Percentiles rank a stretch among this genome's conserved stretches.
phyloP scores from a whole-genome alignment of 2,329 filamentous ascomycete species.

The Curvularia spicifera region DNA sequence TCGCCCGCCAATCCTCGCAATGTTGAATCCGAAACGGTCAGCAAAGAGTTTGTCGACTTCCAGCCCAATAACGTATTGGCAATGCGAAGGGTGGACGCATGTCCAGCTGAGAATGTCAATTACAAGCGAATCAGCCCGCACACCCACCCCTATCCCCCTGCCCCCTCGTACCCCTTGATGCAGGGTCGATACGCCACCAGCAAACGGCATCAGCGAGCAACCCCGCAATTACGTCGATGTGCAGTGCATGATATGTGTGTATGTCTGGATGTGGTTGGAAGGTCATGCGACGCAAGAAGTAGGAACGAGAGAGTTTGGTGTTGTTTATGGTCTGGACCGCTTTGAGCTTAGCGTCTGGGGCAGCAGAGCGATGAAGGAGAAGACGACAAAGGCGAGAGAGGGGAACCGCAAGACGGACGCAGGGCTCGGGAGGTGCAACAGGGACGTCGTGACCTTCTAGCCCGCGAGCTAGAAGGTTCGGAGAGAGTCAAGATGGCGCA shows the following conservation, averaged over 20 bases:
- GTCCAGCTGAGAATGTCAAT: slow-evolving; percentile 1
- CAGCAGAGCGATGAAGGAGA: not conserved
- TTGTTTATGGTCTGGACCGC: not conserved
- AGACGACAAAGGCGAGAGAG: slow-evolving; percentile 2
- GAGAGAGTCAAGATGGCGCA: slow-evolving; percentile 21
- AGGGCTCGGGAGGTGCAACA: not conserved
- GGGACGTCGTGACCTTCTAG: slow-evolving; percentile 17
- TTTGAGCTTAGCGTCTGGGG: not conserved
- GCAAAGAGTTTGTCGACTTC: slow-evolving; percentile 4
- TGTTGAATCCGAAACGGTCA: slow-evolving; percentile 21
- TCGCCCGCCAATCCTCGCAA: slow-evolving; percentile 19
- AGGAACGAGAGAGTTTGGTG: too few relatives aligned
- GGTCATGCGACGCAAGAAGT: not conserved
- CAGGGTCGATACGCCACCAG: slow-evolving; percentile 13
- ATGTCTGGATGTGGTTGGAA: not conserved
- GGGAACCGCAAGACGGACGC: slow-evolving; percentile 1
- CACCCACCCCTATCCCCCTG: slow-evolving; percentile 6
- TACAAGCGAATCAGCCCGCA: slow-evolving; percentile 5
- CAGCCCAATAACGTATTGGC: not conserved
- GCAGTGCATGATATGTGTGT: not conserved
- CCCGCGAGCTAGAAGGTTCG: slow-evolving; percentile 25
- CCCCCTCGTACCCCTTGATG: slow-evolving; percentile 5
- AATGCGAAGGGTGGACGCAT: slow-evolving; percentile 1
- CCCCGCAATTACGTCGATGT: slow-evolving; percentile 12
- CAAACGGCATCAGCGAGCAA: slow-evolving; percentile 6